A percentile compares a stretch with the other conserved stretches of the same genome.
Evolutionary conservation across 345 rosid species (phyloP).

Genomic region (Arabis hirsuta): DNA sequence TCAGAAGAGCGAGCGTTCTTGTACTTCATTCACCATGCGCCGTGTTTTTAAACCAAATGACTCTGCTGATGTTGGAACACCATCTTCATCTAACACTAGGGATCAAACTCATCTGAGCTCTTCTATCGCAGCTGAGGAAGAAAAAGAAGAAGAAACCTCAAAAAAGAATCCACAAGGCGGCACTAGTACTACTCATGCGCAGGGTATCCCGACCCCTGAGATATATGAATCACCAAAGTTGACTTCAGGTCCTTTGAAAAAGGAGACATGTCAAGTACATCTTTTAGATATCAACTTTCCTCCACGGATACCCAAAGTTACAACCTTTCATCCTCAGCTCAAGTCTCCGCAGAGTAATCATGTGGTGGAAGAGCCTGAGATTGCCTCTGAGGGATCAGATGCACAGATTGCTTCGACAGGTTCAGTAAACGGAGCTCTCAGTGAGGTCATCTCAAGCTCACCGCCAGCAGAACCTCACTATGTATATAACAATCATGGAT

Average conservation of each 20-base stretch:
- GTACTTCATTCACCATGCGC: constrained; percentile 81
- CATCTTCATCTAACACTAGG: constrained; percentile 44
- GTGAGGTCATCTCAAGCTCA: constrained; percentile 55
- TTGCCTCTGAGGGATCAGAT: constrained; percentile 40
- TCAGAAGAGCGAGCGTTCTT: constrained; percentile 87
- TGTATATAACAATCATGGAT: constrained; percentile 38
- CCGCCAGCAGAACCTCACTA: constrained; percentile 41
- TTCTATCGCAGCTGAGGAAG: constrained; percentile 45
- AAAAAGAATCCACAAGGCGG: constrained; percentile 48
- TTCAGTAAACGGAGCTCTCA: constrained; percentile 65
- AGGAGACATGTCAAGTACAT: constrained; percentile 57
- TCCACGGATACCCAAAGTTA: constrained; percentile 52
- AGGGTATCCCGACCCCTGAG: constrained; percentile 90
- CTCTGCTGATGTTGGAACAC: constrained; percentile 49
- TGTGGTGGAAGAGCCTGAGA: constrained; percentile 43
- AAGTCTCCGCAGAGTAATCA: constrained; percentile 24
- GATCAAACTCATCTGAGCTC: constrained; percentile 55
- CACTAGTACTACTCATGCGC: constrained; percentile 49
- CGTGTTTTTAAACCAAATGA: constrained; percentile 77
- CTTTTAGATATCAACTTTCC: constrained; percentile 96
- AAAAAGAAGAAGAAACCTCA: constrained; percentile 53
- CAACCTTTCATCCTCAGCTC: constrained; percentile 40
- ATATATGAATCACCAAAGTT: constrained; percentile 79
- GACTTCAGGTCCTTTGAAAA: constrained; percentile 70
- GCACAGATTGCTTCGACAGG: constrained; percentile 68